Percentiles rank a stretch among this genome's conserved stretches.
Conservation (phyloP, 768 basidiomycete genomes). For the Leccinum sublutescens region DNA sequence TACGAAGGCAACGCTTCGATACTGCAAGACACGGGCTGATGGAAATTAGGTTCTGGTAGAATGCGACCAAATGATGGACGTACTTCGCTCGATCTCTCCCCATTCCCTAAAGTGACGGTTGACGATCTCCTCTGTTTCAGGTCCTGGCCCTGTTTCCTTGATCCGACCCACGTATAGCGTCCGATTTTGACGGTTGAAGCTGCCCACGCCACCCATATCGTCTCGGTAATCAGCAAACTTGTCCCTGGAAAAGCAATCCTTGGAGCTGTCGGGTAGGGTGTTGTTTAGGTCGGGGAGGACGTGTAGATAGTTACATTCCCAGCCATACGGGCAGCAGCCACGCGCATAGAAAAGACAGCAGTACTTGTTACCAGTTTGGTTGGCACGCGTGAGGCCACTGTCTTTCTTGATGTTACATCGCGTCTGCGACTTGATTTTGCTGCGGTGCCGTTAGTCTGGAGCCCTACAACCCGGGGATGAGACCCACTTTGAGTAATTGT, state of each 20-base stretch:
- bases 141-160: conserved; percentile 83
- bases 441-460: conserved; percentile 29
- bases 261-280: conserved; percentile 82
- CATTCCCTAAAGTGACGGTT: conserved; percentile 92
- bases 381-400: conserved; percentile 91
- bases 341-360: conserved; percentile 94
- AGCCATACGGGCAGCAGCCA: conserved; percentile 97
- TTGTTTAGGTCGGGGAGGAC: conserved; percentile 70
- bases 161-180: conserved; percentile 95
- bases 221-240: conserved; percentile 97
- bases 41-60: conserved; percentile 6
- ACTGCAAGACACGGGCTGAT: conserved; percentile 84
- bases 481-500: conserved; percentile 89
- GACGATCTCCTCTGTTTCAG: conserved; percentile 91
- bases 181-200: conserved; percentile 90
- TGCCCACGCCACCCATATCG: conserved; percentile 99
- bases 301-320: conserved; percentile 97
- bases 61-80: conserved; percentile 31
- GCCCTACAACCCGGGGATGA: not conserved
- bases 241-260: conserved; percentile 96
- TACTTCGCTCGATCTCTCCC: conserved; percentile 91
- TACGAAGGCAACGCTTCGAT: conserved; percentile 95
- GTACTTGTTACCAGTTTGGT: conserved; percentile 90
- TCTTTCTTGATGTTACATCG: conserved; percentile 87
- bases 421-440: conserved; percentile 93